Conservation (phyloP, 2,329 filamentous ascomycete species). For the Colletotrichum kahawae region DNA sequence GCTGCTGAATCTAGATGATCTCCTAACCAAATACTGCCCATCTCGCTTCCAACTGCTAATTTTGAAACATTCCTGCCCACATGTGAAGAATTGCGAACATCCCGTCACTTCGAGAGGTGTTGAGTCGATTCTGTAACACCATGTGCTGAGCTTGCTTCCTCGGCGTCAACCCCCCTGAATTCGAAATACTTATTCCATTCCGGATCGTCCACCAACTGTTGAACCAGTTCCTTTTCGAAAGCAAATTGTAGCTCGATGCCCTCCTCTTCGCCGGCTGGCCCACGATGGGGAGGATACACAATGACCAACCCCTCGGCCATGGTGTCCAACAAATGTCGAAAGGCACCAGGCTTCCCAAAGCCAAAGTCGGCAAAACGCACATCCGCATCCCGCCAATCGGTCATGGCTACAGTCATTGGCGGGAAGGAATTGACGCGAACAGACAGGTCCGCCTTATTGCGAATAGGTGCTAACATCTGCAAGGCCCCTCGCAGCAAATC, state of each 20-base stretch:
- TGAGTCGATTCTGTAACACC: background rate
- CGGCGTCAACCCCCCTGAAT: constrained; percentile 37
- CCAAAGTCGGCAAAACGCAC: constrained; percentile 38
- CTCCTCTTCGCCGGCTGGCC: constrained; percentile 34
- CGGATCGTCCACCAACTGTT: constrained; percentile 35
- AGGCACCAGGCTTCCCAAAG: constrained; percentile 36
- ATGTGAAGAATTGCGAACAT: background rate
- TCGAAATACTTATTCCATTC: constrained; percentile 43
- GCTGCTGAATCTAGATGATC: too few relatives aligned
- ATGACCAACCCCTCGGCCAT: constrained; percentile 32
- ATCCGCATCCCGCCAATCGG: constrained; percentile 38
- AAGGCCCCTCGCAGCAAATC: constrained; percentile 34
- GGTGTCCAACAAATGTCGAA: constrained; percentile 36
- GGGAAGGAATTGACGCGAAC: constrained; percentile 38
- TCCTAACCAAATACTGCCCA: too few relatives aligned
- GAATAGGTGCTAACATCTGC: constrained; percentile 34
- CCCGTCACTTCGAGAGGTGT: background rate
- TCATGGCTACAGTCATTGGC: constrained; percentile 38
- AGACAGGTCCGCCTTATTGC: constrained; percentile 40
- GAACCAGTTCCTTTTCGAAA: constrained; percentile 37
- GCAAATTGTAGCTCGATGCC: constrained; percentile 38
- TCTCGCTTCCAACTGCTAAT: background rate
- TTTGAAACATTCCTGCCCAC: background rate
- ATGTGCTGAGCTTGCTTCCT: background rate
- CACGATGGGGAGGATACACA: constrained; percentile 34